Evolutionary conservation across 164 flowering plant species (phyloP).

Genomic region (Cinnamomum micranthum): DNA sequence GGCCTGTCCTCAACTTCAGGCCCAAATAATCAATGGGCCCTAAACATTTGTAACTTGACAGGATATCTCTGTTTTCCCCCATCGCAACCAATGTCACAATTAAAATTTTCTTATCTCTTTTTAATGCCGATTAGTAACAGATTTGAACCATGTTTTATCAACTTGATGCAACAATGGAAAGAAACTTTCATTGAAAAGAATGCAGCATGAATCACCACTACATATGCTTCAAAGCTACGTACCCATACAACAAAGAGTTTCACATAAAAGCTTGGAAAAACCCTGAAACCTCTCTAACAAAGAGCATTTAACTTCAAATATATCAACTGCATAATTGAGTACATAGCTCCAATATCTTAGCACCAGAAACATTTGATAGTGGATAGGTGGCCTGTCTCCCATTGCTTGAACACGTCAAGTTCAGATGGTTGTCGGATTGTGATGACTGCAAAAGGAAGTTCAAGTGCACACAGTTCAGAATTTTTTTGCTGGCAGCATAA

Average conservation of each 20-base stretch:
- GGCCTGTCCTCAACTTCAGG: not conserved
- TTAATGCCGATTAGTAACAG: not conserved
- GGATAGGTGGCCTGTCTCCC: constrained; percentile 38
- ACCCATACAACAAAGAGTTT: too few relatives aligned
- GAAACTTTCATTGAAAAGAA: not conserved
- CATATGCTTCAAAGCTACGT: not conserved
- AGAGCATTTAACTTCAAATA: not conserved
- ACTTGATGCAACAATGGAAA: not conserved
- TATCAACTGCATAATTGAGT: constrained; percentile 58
- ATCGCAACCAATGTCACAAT: not conserved
- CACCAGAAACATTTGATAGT: constrained; percentile 31
- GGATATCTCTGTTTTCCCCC: not conserved
- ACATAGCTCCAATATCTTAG: constrained; percentile 58
- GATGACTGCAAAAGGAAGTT: constrained; percentile 47
- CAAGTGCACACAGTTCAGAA: not conserved
- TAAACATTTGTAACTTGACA: not conserved
- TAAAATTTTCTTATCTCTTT: not conserved
- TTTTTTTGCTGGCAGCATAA: not conserved
- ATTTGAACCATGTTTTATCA: not conserved
- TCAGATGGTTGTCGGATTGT: constrained; percentile 53
- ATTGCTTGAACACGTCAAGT: constrained; percentile 60
- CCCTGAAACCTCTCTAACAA: too few relatives aligned
- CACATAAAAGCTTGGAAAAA: too few relatives aligned
- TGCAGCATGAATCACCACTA: not conserved
- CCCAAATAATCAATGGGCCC: not conserved